A percentile compares a stretch with the other conserved stretches of the same genome.
These are phyloP conservation scores for Brettanomyces nanus DNA, from an alignment of 805 yeast species.

Conservation along the genomic window DNA sequence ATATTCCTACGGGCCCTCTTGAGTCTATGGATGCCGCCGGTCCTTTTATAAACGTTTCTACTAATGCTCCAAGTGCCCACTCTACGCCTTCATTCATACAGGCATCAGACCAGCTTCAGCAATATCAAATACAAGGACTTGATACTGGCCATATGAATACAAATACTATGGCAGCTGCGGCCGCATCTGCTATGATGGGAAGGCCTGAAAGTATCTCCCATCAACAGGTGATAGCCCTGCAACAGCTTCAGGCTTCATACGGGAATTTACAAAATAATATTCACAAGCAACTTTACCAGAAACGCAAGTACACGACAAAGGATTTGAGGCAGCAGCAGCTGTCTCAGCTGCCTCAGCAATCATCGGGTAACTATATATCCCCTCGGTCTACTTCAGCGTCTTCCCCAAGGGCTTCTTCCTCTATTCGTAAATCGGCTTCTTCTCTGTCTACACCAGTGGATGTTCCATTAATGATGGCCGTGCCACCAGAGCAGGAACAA, in stretches of 20 bases:
- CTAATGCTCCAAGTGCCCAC: not conserved
- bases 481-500: slow-evolving; percentile 6
- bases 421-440: not conserved
- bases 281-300: slow-evolving; percentile 15
- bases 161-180: slow-evolving; percentile 18
- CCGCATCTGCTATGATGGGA: slow-evolving; percentile 20
- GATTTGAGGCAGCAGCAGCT: not conserved
- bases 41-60: too few relatives aligned
- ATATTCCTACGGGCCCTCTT: too few relatives aligned
- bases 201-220: slow-evolving; percentile 17
- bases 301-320: slow-evolving; percentile 3
- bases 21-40: too few relatives aligned
- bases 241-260: slow-evolving; percentile 24
- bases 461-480: slow-evolving; percentile 3
- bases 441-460: not conserved
- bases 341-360: slow-evolving; percentile 8
- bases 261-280: slow-evolving; percentile 21
- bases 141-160: slow-evolving; percentile 9
- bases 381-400: not conserved
- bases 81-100: not conserved
- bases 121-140: slow-evolving; percentile 11
- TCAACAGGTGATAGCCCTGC: slow-evolving; percentile 11
- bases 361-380: not conserved
- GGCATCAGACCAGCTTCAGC: slow-evolving; percentile 2
- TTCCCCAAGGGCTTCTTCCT: not conserved